Evolutionary conservation across 768 basidiomycete species (phyloP).

Genomic region (Mycena haematopus): DNA sequence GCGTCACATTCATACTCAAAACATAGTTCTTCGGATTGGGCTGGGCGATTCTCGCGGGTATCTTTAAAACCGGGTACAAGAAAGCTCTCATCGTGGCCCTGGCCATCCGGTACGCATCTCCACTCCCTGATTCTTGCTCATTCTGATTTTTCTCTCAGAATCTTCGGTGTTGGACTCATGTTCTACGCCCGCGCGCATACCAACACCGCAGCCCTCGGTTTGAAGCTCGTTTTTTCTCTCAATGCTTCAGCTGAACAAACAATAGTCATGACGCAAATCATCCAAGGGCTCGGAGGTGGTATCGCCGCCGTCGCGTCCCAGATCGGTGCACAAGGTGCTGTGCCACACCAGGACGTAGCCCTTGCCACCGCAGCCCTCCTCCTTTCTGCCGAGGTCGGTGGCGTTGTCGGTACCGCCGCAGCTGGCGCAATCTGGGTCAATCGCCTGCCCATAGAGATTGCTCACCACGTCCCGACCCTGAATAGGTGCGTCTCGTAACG

Average conservation of each 20-base stretch:
- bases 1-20: not conserved
- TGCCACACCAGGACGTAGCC: slow-evolving; percentile 56
- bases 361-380: slow-evolving; percentile 56
- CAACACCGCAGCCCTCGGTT: slow-evolving; percentile 40
- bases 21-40: slow-evolving; percentile 55
- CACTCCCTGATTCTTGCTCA: too few species aligned
- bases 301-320: slow-evolving; percentile 51
- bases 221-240: not conserved
- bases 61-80: slow-evolving; percentile 38
- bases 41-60: slow-evolving; percentile 51
- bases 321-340: slow-evolving; percentile 56
- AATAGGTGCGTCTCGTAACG: slow-evolving; percentile 16
- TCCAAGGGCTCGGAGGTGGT: slow-evolving; percentile 67
- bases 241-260: not conserved
- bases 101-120: slow-evolving; percentile 42
- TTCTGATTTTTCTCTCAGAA: slow-evolving; percentile 18
- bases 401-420: slow-evolving; percentile 51
- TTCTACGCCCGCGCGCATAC: slow-evolving; percentile 53
- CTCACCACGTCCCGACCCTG: slow-evolving; percentile 48
- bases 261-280: slow-evolving; percentile 54
- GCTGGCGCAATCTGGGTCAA: slow-evolving; percentile 57
- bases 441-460: slow-evolving; percentile 57
- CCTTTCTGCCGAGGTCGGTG: slow-evolving; percentile 56
- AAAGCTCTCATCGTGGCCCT: slow-evolving; percentile 51
- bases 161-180: slow-evolving; percentile 54